Evolutionary conservation across 345 rosid species (phyloP).

Genomic region (Diplotaxis tenuifolia): DNA sequence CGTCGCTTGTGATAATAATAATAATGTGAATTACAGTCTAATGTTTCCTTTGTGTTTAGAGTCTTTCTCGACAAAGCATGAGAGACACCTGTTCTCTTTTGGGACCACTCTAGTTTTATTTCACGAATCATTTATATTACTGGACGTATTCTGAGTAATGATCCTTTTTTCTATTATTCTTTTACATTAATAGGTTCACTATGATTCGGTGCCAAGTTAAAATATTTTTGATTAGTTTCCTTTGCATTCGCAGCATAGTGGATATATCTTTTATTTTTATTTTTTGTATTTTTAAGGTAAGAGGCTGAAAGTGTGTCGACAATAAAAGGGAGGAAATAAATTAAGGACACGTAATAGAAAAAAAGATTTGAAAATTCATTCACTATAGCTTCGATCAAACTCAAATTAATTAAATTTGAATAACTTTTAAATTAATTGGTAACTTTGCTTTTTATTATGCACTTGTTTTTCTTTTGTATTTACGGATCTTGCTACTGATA

Average conservation of each 20-base stretch:
- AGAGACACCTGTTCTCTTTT: slow-evolving; percentile 37
- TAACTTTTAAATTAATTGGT: no score
- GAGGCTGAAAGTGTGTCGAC: slow-evolving; percentile 30
- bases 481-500: no score
- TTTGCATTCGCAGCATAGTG: slow-evolving; percentile 18
- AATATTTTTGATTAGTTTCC: slow-evolving; percentile 24
- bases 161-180: slow-evolving; percentile 5
- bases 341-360: slow-evolving; percentile 1
- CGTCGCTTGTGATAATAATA: slow-evolving; percentile 16
- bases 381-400: no score
- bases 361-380: neutral
- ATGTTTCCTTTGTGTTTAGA: slow-evolving; percentile 22
- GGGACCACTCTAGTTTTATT: slow-evolving; percentile 35
- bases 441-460: no score
- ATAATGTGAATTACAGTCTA: slow-evolving; percentile 8
- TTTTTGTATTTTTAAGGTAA: slow-evolving; percentile 40
- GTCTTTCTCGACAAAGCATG: slow-evolving; percentile 38
- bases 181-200: slow-evolving; percentile 20
- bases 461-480: no score
- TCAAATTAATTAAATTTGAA: no score
- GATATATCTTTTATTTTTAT: slow-evolving; percentile 19
- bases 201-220: slow-evolving; percentile 28
- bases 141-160: slow-evolving; percentile 20
- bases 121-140: neutral
- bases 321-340: slow-evolving; percentile 3